Percentiles rank a stretch among this genome's conserved stretches.
These are phyloP conservation scores for Ottelia alismoides DNA, from an alignment of 106 monocot species.

Conservation along the genomic window DNA sequence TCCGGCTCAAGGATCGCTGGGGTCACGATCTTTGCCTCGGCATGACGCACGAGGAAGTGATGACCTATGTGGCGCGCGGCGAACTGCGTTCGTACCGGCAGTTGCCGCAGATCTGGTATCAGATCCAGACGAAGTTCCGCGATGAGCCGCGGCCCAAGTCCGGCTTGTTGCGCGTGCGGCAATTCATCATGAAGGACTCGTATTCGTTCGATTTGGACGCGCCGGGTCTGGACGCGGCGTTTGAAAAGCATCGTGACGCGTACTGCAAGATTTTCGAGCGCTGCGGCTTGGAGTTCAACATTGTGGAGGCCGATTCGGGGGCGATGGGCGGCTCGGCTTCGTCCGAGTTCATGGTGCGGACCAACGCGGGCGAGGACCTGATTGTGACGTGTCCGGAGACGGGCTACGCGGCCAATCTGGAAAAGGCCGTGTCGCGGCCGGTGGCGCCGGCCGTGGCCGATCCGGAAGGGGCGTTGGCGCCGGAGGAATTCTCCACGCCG, in stretches of 20 bases:
- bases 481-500: too few species aligned
- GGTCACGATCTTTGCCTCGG: too few species aligned
- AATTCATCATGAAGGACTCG: constrained; percentile 7
- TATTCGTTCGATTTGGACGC: neutral
- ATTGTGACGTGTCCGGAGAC: too few species aligned
- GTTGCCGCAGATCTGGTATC: neutral
- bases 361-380: too few species aligned
- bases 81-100: neutral
- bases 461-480: too few species aligned
- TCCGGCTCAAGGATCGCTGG: too few species aligned
- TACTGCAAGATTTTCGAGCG: constrained; percentile 1
- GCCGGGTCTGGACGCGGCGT: neutral
- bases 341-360: too few species aligned
- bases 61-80: neutral
- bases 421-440: too few species aligned
- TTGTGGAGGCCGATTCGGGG: neutral
- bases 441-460: too few species aligned
- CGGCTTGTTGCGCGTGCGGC: constrained; percentile 1
- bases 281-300: neutral
- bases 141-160: neutral
- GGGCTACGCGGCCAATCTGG: too few species aligned
- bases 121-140: constrained; percentile 7
- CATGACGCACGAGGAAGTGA: constrained; percentile 1
- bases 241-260: neutral
- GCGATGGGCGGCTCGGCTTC: constrained; percentile 8